Conservation (phyloP, 192 early-diverging fungal genomes). For the Coemansia sp. region DNA sequence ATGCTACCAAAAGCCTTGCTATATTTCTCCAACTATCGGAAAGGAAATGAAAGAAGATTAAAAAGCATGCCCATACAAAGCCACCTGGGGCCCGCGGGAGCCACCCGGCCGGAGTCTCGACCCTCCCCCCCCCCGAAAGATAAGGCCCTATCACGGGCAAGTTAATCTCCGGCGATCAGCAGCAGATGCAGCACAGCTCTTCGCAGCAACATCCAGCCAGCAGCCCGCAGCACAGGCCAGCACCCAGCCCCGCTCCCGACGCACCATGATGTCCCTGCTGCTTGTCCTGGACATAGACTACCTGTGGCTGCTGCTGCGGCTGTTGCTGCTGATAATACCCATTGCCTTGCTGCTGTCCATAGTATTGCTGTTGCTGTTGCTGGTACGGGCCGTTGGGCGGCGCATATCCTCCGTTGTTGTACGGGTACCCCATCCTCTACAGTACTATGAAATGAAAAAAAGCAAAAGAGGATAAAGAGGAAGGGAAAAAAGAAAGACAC, state of each 20-base stretch:
- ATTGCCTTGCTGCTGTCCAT: conserved; percentile 6
- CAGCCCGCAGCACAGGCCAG: conserved; percentile 15
- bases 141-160: too few species aligned
- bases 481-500: not conserved
- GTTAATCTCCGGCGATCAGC: too few species aligned
- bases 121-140: too few species aligned
- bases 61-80: too few species aligned
- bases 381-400: conserved; percentile 4
- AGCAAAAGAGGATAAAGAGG: too few species aligned
- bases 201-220: conserved; percentile 14
- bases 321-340: conserved; percentile 13
- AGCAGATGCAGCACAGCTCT: conserved; percentile 8
- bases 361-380: conserved; percentile 1
- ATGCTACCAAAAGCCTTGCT: not conserved
- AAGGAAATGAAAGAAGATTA: not conserved
- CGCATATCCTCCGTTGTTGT: conserved; percentile 4
- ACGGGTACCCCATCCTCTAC: conserved; percentile 1
- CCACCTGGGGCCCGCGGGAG: too few species aligned
- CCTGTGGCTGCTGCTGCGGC: conserved; percentile 13
- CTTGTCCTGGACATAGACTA: conserved; percentile 28
- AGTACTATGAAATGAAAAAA: not conserved
- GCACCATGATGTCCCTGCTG: not conserved
- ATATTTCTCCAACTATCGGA: not conserved
- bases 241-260: conserved; percentile 4
- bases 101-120: too few species aligned